phyloP scores from a whole-genome alignment of 345 rosid genomes.

The Acer negundo region DNA sequence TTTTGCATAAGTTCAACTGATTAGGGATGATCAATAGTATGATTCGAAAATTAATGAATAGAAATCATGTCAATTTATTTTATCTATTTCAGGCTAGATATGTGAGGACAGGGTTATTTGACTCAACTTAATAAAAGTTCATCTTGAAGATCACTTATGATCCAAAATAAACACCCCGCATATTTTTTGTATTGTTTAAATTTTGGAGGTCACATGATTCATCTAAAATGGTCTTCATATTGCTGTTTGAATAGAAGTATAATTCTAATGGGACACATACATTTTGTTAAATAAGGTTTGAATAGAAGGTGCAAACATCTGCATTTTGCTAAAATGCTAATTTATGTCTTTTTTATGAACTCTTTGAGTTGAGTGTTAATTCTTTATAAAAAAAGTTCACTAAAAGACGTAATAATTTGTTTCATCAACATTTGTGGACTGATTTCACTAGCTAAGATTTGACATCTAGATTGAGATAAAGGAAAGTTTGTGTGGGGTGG shows the following conservation, averaged over 20 bases:
- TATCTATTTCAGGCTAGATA: neutral
- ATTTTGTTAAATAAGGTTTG: neutral
- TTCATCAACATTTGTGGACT: neutral
- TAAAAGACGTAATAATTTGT: neutral
- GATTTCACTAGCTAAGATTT: neutral
- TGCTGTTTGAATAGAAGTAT: neutral
- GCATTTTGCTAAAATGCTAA: neutral
- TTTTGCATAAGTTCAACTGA: neutral
- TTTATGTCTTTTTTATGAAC: neutral
- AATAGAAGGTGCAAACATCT: neutral
- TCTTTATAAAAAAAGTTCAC: neutral
- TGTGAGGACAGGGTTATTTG: slow-evolving; percentile 2
- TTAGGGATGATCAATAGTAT: neutral
- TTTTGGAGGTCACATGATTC: neutral
- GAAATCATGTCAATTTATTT: slow-evolving; percentile 9
- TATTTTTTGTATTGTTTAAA: neutral
- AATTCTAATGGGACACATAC: neutral
- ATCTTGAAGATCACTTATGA: slow-evolving; percentile 2
- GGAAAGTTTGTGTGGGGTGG: neutral
- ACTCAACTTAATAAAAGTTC: neutral
- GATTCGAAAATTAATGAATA: slow-evolving; percentile 4
- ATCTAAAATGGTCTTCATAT: neutral
- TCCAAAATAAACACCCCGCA: neutral
- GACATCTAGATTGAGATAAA: neutral
- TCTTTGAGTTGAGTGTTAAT: neutral